phyloP scores from a whole-genome alignment of 331 rosid genomes.

The Ulmus americana region DNA sequence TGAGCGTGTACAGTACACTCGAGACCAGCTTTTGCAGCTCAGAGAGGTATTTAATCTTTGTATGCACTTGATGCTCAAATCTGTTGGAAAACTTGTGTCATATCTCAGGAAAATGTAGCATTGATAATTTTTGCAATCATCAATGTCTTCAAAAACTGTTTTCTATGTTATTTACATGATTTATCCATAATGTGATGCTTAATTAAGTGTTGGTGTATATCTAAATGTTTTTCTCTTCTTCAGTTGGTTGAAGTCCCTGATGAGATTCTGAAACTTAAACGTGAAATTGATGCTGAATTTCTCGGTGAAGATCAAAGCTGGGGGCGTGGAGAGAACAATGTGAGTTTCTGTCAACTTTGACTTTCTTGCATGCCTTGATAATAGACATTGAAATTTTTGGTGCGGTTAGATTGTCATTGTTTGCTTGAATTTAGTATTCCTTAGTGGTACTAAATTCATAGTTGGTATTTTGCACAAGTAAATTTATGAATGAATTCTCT shows the following conservation, averaged over 20 bases:
- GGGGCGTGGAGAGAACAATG: conserved; percentile 65
- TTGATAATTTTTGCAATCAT: not conserved
- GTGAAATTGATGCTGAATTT: conserved; percentile 69
- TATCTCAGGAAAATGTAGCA: no score
- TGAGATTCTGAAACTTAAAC: conserved; percentile 59
- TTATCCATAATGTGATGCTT: not conserved
- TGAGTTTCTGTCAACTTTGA: conserved; percentile 29
- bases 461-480: not conserved
- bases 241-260: conserved; percentile 53
- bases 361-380: not conserved
- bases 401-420: not conserved
- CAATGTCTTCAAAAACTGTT: not conserved
- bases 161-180: not conserved
- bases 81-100: not conserved
- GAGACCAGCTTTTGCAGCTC: conserved; percentile 66
- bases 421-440: not conserved
- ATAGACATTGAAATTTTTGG: not conserved
- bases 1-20: conserved; percentile 65
- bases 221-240: conserved; percentile 5
- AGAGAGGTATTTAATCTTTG: conserved; percentile 48
- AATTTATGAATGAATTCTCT: not conserved
- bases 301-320: conserved; percentile 79
- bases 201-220: not conserved
- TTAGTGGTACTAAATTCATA: not conserved
- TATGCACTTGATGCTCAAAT: conserved; percentile 11